Evolutionary conservation across 768 basidiomycete species (phyloP), one percentile per base, ranked within the genome.

Genomic region (Lactarius quietus): DNA sequence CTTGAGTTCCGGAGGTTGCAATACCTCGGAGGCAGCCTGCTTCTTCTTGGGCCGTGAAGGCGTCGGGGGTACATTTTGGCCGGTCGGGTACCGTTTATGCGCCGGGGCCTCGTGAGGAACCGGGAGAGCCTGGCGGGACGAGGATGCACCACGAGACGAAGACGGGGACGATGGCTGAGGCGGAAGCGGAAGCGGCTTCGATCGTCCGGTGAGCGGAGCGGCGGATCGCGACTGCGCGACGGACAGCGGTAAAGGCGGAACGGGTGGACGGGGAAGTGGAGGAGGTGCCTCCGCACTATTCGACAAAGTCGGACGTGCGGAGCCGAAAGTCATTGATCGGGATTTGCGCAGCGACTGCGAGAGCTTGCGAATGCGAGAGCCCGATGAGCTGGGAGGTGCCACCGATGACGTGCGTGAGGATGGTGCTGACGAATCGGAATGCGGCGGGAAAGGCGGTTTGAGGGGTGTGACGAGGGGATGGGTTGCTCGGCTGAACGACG

Each of bases 1-100:
- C 55, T 80, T 77, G 55, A 98, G 78, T 59, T 91, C 86, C 1
- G 97, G 97, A 52, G 89, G 87, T 69, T 86, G 83, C 52, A 90
- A 74, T 9, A 78, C 71, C 52, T 77, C 75, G 2, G 74, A 73
- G 2, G 43, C 23, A 6, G 43, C 28, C 9, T 45, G 61, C 67
- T 79, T 82, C 67, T 79, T 82, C 75, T 84, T 88, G 74, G 72
- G 71, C 52, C 71, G 60, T 57, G 69, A 70, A 20, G 71, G 67
- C 29, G 62, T 29, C 71, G 69, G 43, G 3, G 67, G 45, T 12
- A 43, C 8, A 17, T 64, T 61, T 28, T 48, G 69, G 33, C 20
- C 36, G 0, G 31, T 8, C 7, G 41, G 20, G 39, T 59, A 53
- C 20, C 66, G 69, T 53, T 54, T 69, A 45, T 65, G 63, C 33